phyloP scores from a whole-genome alignment of 495 filamentous ascomycete genomes.

The Choiromyces venosus region DNA sequence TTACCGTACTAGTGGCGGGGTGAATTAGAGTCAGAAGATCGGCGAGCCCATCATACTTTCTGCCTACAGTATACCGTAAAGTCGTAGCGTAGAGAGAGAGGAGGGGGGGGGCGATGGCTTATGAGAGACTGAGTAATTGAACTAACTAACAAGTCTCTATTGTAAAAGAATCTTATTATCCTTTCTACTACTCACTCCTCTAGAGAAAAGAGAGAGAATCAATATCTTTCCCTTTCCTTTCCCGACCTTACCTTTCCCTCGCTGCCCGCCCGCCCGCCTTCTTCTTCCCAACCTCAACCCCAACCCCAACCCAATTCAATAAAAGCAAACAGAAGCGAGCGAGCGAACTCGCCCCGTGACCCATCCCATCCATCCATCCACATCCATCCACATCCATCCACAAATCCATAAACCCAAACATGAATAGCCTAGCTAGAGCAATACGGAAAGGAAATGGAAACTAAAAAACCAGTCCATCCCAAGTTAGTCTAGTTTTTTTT shows the following conservation, averaged over 20 bases:
- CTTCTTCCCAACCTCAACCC: background rate
- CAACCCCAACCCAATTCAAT: background rate
- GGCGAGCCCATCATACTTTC: background rate
- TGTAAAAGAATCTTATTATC: background rate
- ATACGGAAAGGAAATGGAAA: no score
- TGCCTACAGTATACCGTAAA: background rate
- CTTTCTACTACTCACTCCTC: background rate
- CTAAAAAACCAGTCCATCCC: no score
- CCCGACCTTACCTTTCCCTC: background rate
- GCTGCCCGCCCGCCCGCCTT: background rate
- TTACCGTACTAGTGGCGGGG: background rate
- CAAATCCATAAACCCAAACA: no score
- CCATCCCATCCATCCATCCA: background rate
- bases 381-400: background rate
- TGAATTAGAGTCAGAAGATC: background rate
- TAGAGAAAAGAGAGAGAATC: background rate
- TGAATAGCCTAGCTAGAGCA: background rate
- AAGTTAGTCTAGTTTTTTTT: background rate
- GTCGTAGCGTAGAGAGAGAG: no score
- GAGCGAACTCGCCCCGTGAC: no score
- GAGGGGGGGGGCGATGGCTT: background rate
- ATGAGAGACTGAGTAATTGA: background rate
- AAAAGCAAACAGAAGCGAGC: background rate
- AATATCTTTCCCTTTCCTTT: background rate
- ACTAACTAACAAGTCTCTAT: background rate